Percentiles rank a stretch among this genome's conserved stretches.
Evolutionary conservation across 331 rosid genomes (phyloP).

Genomic region (Phaseolus coccineus): DNA sequence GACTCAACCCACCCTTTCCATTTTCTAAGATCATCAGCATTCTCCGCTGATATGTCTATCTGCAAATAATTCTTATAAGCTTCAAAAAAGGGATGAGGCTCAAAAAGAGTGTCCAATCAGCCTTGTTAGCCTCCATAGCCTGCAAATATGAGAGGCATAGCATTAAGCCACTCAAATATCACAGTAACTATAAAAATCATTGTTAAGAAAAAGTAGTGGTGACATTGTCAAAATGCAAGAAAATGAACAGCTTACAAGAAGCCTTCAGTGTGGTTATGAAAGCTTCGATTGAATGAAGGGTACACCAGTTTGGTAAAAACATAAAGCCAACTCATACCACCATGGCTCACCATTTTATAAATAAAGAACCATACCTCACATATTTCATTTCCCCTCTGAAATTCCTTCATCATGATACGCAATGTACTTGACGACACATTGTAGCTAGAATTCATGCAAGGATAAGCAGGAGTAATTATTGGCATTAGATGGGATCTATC

Average conservation of each 20-base stretch:
- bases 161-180: conserved; percentile 32
- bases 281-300: neutral
- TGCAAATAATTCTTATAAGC: conserved; percentile 84
- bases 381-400: conserved; percentile 84
- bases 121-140: conserved; percentile 88
- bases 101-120: conserved; percentile 90
- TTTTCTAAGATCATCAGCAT: conserved; percentile 81
- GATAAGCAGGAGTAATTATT: conserved; percentile 96
- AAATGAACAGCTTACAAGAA: conserved; percentile 14
- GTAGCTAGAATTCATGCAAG: conserved; percentile 95
- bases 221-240: neutral
- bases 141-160: conserved; percentile 53
- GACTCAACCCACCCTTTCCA: conserved; percentile 99
- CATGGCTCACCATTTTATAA: neutral
- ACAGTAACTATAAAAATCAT: neutral
- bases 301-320: neutral
- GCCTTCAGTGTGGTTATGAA: too few relatives aligned
- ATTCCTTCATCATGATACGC: conserved; percentile 84
- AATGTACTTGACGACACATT: conserved; percentile 87
- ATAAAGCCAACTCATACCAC: neutral
- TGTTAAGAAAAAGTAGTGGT: neutral
- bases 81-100: conserved; percentile 82
- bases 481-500: conserved; percentile 90
- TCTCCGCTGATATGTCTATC: conserved; percentile 82
- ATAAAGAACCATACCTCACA: conserved; percentile 69